These are phyloP conservation scores for Fusarium cyanostomum DNA, from an alignment of 2,329 filamentous ascomycete species.

Conservation along the genomic window DNA sequence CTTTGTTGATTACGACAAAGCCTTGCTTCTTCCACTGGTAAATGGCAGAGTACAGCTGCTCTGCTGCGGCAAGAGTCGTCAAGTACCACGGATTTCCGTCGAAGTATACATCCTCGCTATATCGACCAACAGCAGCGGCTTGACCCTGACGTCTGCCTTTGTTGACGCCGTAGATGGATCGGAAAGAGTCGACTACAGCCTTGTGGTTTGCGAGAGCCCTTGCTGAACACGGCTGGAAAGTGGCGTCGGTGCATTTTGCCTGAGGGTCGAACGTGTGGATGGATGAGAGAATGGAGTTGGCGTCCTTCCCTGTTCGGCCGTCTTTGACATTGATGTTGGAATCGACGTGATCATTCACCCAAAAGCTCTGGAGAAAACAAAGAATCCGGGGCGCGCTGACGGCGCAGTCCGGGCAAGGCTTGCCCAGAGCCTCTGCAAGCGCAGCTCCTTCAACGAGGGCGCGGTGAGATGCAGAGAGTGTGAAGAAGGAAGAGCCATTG, in stretches of 20 bases:
- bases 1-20: slow-evolving; percentile 57
- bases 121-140: slow-evolving; percentile 70
- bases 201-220: slow-evolving; percentile 77
- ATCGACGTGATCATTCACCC: slow-evolving; percentile 68
- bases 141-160: slow-evolving; percentile 64
- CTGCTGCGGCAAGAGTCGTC: slow-evolving; percentile 75
- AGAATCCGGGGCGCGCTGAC: slow-evolving; percentile 72
- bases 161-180: slow-evolving; percentile 72
- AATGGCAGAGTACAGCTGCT: slow-evolving; percentile 78
- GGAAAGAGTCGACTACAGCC: slow-evolving; percentile 75
- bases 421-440: slow-evolving; percentile 70
- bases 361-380: slow-evolving; percentile 77
- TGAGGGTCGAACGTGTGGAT: slow-evolving; percentile 74
- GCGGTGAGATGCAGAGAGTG: slow-evolving; percentile 69
- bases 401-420: slow-evolving; percentile 67
- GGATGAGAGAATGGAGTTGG: slow-evolving; percentile 70
- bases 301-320: slow-evolving; percentile 72
- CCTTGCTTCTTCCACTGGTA: slow-evolving; percentile 72
- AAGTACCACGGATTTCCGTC: slow-evolving; percentile 83
- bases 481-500: slow-evolving; percentile 80
- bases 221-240: slow-evolving; percentile 78
- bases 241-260: slow-evolving; percentile 69
- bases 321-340: slow-evolving; percentile 72
- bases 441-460: slow-evolving; percentile 70
- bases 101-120: slow-evolving; percentile 76